Conservation (phyloP, 2,329 filamentous ascomycete genomes). For the Chaetomium strumarium region DNA sequence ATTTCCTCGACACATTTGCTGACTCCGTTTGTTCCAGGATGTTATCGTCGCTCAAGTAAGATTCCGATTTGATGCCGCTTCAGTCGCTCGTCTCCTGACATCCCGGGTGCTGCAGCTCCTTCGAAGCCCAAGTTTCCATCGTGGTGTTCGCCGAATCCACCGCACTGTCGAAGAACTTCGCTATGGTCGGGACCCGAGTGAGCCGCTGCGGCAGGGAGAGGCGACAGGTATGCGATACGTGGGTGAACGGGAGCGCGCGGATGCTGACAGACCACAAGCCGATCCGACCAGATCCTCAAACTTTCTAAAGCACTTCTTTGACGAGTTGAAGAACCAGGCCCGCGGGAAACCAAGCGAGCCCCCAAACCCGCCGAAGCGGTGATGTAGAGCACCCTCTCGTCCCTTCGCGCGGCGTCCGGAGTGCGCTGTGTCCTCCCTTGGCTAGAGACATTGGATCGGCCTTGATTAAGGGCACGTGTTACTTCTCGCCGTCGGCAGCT, state of each 20-base stretch:
- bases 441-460: no score
- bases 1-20: not conserved
- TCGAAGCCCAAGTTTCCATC: conserved; percentile 46
- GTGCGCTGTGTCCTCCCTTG: not conserved
- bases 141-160: conserved; percentile 48
- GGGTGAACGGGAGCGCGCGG: not conserved
- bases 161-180: conserved; percentile 42
- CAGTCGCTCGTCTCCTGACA: not conserved
- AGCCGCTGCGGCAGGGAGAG: conserved; percentile 47
- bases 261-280: conserved; percentile 15
- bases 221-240: conserved; percentile 38
- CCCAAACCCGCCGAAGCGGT: conserved; percentile 22
- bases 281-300: conserved; percentile 29
- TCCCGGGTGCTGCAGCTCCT: conserved; percentile 30
- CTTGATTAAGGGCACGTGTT: no score
- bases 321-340: conserved; percentile 47
- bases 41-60: conserved; percentile 21
- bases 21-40: conserved; percentile 14
- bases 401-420: not conserved
- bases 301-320: conserved; percentile 44
- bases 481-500: no score
- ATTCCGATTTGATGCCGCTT: not conserved
- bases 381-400: conserved; percentile 1
- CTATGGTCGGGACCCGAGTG: conserved; percentile 44
- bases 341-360: conserved; percentile 39